Conservation (phyloP, 768 basidiomycete species). For the Boletus tomentosulus region DNA sequence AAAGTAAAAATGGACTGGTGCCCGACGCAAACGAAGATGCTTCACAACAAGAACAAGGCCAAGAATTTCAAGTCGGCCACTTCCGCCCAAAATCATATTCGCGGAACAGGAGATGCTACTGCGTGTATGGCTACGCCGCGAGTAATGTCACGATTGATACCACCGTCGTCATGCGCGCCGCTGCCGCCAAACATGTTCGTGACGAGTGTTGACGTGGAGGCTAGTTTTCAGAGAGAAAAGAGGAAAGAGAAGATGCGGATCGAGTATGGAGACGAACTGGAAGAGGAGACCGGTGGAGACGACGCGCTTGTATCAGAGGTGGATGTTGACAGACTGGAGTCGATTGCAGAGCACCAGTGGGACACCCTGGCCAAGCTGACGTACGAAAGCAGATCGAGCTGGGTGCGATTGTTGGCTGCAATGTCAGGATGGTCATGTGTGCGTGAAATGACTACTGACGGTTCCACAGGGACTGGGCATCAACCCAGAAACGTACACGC, state of each 20-base stretch:
- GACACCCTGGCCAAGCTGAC: conserved; percentile 18
- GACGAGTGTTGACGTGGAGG: too few species aligned
- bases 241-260: too few species aligned
- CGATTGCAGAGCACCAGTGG: conserved; percentile 15
- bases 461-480: conserved; percentile 50
- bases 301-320: too few species aligned
- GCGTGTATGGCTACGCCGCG: not conserved
- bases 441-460: not conserved
- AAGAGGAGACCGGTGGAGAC: too few species aligned
- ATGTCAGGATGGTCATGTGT: conserved; percentile 31
- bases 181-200: too few species aligned
- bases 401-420: conserved; percentile 44
- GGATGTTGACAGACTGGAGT: conserved; percentile 9
- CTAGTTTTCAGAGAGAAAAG: too few species aligned
- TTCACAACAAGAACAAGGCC: conserved; percentile 74
- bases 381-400: conserved; percentile 23
- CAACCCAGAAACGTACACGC: conserved; percentile 54
- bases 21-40: conserved; percentile 20
- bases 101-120: conserved; percentile 13
- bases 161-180: too few species aligned
- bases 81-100: conserved; percentile 54
- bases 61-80: conserved; percentile 58
- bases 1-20: not conserved
- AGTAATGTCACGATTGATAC: too few species aligned
- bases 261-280: too few species aligned